A percentile compares a stretch with the other conserved stretches of the same genome.
Conservation (phyloP, 805 yeast species). For the Candida suzukii region DNA sequence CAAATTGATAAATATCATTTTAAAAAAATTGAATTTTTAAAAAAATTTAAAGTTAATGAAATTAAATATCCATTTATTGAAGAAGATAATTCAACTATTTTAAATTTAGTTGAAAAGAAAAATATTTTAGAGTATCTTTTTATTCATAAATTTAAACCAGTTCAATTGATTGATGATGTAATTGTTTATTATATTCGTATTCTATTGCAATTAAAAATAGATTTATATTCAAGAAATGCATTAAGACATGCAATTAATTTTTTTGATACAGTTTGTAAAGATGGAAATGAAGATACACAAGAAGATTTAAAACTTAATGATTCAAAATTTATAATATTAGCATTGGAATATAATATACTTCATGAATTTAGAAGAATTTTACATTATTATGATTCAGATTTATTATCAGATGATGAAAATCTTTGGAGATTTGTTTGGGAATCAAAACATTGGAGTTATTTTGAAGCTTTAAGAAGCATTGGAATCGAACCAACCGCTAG, state of each 20-base stretch:
- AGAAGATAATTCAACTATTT: not conserved
- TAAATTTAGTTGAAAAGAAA: not conserved
- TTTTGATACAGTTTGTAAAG: not conserved
- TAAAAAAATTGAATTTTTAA: not conserved
- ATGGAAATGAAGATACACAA: not conserved
- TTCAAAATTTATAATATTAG: not conserved
- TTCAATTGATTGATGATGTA: not conserved
- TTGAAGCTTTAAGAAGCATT: conserved; percentile 5
- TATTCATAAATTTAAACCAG: not conserved
- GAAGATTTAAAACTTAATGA: not conserved
- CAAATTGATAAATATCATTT: too few species aligned
- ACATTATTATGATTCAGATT: not conserved
- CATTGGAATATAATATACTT: not conserved
- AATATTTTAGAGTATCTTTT: not conserved
- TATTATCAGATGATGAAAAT: conserved; percentile 7
- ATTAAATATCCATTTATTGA: not conserved
- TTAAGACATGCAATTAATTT: not conserved
- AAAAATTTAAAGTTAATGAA: not conserved
- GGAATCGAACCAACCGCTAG: conserved; percentile 11
- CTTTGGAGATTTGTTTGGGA: conserved; percentile 15
- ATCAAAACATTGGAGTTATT: conserved; percentile 8
- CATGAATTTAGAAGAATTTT: not conserved
- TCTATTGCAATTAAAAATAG: not conserved
- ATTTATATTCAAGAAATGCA: not conserved
- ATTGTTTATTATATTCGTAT: not conserved